Conservation (phyloP, 495 filamentous ascomycete genomes). For the Hypoxylon perforatum region DNA sequence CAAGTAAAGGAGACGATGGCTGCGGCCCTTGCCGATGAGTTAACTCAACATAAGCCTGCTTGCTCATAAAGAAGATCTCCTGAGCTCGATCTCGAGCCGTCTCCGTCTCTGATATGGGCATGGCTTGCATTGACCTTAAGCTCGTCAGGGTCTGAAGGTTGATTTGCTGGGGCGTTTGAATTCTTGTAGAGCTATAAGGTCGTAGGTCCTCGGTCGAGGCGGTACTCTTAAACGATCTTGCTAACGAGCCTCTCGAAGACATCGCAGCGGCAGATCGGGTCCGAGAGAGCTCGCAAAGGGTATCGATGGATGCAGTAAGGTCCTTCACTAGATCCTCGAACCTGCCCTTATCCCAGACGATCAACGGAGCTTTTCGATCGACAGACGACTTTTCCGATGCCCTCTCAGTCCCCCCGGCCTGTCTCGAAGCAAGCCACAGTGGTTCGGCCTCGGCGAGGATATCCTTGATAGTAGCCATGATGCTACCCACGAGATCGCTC, state of each 20-base stretch:
- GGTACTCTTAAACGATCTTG: slow-evolving; percentile 41
- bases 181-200: slow-evolving; percentile 64
- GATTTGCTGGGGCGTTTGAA: slow-evolving; percentile 65
- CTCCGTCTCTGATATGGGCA: slow-evolving; percentile 51
- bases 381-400: slow-evolving; percentile 47
- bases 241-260: slow-evolving; percentile 37
- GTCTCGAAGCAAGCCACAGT: slow-evolving; percentile 68
- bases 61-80: slow-evolving; percentile 66
- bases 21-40: slow-evolving; percentile 47
- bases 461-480: slow-evolving; percentile 89
- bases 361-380: slow-evolving; percentile 59
- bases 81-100: slow-evolving; percentile 42
- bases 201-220: slow-evolving; percentile 55
- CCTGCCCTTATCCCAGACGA: slow-evolving; percentile 68
- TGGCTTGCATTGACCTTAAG: slow-evolving; percentile 54
- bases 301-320: slow-evolving; percentile 86
- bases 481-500: slow-evolving; percentile 86
- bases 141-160: slow-evolving; percentile 57
- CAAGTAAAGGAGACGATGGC: slow-evolving; percentile 65
- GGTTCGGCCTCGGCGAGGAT: slow-evolving; percentile 86
- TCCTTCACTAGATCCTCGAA: slow-evolving; percentile 80
- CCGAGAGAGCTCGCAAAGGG: slow-evolving; percentile 84
- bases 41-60: slow-evolving; percentile 56
- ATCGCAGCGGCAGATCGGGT: slow-evolving; percentile 66
- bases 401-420: slow-evolving; percentile 56